A percentile compares a stretch with the other conserved stretches of the same genome.
phyloP scores from a whole-genome alignment of 2,329 filamentous ascomycete species.

The Periconia macrospinosa region DNA sequence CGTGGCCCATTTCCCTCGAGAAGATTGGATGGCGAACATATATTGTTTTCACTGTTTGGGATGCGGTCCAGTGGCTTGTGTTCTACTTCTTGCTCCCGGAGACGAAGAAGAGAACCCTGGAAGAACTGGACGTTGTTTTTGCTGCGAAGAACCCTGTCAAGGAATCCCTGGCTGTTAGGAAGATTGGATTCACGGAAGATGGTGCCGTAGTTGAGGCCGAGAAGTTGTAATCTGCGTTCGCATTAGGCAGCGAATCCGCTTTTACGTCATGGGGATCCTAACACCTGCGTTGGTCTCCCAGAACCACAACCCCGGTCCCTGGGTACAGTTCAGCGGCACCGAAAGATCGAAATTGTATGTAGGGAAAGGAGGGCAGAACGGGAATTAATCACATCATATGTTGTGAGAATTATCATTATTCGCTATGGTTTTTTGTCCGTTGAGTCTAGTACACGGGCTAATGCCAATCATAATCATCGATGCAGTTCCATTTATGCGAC shows the following conservation, averaged over 20 bases:
- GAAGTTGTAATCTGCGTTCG: conserved; percentile 17
- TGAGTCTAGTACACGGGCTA: neutral
- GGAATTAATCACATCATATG: neutral
- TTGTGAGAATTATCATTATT: neutral
- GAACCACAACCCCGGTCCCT: too few species aligned
- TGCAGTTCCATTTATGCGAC: conserved; percentile 2
- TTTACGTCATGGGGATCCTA: too few species aligned
- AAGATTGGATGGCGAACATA: conserved; percentile 27
- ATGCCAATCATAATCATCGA: neutral
- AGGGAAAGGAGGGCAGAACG: too few species aligned
- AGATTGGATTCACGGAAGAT: conserved; percentile 18
- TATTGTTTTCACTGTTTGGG: conserved; percentile 28
- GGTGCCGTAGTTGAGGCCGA: conserved; percentile 26
- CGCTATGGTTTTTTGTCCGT: neutral
- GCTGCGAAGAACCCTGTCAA: conserved; percentile 24
- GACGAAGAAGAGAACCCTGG: conserved; percentile 31
- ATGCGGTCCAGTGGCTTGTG: conserved; percentile 18
- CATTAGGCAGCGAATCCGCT: too few species aligned
- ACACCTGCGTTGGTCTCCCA: too few species aligned
- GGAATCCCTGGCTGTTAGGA: conserved; percentile 26
- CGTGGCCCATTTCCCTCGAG: conserved; percentile 27
- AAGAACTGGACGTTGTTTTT: conserved; percentile 29
- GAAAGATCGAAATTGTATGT: too few species aligned
- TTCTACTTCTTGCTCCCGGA: conserved; percentile 27
- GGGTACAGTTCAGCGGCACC: too few species aligned